A percentile compares a stretch with the other conserved stretches of the same genome.
These are phyloP conservation scores for Aspergillus phoenicis DNA, from an alignment of 2,329 filamentous ascomycete genomes.

Conservation along the genomic window DNA sequence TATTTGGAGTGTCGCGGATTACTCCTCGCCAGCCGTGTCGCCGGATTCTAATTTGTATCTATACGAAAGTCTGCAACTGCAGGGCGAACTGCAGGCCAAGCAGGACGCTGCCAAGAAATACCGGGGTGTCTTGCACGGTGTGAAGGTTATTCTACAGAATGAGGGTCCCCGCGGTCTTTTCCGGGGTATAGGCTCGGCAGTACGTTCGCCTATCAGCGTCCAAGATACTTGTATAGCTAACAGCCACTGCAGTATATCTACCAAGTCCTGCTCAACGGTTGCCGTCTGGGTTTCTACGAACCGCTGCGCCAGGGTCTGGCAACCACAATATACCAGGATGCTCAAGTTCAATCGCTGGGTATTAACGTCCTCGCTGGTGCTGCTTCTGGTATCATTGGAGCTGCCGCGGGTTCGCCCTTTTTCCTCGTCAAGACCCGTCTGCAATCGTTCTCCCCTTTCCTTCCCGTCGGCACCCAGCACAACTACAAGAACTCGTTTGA, in stretches of 20 bases:
- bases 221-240: conserved; percentile 10
- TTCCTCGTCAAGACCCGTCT: conserved; percentile 97
- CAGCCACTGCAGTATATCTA: conserved; percentile 74
- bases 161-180: conserved; percentile 86
- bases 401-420: conserved; percentile 90
- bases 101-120: conserved; percentile 85
- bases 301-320: conserved; percentile 78
- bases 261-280: conserved; percentile 94
- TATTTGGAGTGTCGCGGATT: background rate
- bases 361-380: conserved; percentile 95
- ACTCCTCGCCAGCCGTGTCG: background rate
- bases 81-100: conserved; percentile 90
- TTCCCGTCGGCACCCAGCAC: conserved; percentile 97
- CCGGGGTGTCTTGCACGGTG: conserved; percentile 86
- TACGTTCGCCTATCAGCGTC: conserved; percentile 35
- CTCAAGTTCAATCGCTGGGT: conserved; percentile 76
- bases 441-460: conserved; percentile 88
- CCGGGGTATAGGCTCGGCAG: conserved; percentile 83
- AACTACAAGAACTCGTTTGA: conserved; percentile 83
- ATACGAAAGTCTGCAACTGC: conserved; percentile 76
- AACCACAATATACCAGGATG: conserved; percentile 69
- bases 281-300: conserved; percentile 95
- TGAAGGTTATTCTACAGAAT: conserved; percentile 85
- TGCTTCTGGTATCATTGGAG: conserved; percentile 83
- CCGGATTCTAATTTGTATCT: background rate